Evolutionary conservation across 1,139 yeast genomes (phyloP), one percentile per base, ranked within the genome.

Genomic region (Candida labiduridarum): DNA sequence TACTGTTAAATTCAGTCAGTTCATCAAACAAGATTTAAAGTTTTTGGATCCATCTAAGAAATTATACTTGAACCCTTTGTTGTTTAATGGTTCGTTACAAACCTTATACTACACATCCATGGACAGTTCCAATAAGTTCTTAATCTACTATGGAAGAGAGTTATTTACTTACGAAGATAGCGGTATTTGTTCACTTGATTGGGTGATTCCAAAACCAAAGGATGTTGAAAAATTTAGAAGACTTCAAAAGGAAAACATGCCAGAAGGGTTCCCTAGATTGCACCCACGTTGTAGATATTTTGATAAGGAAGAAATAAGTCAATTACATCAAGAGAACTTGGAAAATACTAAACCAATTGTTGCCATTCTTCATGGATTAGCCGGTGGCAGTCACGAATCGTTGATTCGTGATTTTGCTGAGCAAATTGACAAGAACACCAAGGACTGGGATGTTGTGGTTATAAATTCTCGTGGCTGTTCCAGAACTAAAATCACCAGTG

Each of bases 341-440:
- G 66, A 69, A 4, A 53, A 61, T 11, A 56, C 62, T 1, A 79
- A 73, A 49, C 96, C 97, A 1, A 69, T 91, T 49, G 78, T 88
- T 33, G 79, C 91, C 25, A 75, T 87, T 5, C 69, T 86, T 46
- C 97, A 92, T 63, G 98, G 97, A 0, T 78, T 92, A 39, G 92
- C 90, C 4, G 97, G 97, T 18, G 97, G 97, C 0, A 87, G 96
- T 18, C 96, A 90, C 59, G 97, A 92, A 64, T 83, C 94, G 2
- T 84, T 91, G 60, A 87, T 91, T 51, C 81, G 96, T 53, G 84
- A 92, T 52, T 65, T 85, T 50, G 77, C 76, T 27, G 71, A 70
- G 41, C 60, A 67, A 39, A 62, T 80, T 48, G 62, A 56, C 42
- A 56, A 54, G 10, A 63, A 62, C 39, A 64, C 63, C 38, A 55